Evolutionary conservation across 1,284 basidiomycete species (phyloP), one percentile per base, ranked within the genome.

Genomic region (Schizophyllum amplum): DNA sequence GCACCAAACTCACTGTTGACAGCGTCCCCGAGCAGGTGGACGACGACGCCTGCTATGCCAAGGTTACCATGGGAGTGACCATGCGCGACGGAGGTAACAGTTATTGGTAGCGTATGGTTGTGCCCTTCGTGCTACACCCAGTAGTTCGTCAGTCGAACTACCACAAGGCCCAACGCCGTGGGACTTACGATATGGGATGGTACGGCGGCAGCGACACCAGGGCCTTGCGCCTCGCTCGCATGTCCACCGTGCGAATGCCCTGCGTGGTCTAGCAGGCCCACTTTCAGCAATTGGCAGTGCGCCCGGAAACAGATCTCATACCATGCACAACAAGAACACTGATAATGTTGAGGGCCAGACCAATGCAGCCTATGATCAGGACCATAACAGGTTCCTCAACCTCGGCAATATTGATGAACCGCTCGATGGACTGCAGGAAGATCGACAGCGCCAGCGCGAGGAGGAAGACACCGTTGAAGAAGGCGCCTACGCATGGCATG

Each of bases 391-490:
- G 76, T 1, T 66, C 67, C 20, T 74, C 62, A 6, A 78, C 68
- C 13, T 54, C 61, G 61, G 78, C 70, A 27, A 77, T 62, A 60
- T 75, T 68, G 50, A 77, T 66, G 60, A 79, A 78, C 23, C 77
- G 72, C 63, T 78, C 76, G 52, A 78, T 68, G 4, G 76, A 77
- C 66, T 78, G 76, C 9, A 79, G 67, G 54, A 74, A 72, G 24
- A 79, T 78, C 23, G 76, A 77, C 21, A 79, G 68, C 1, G 75
- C 76, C 54, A 79, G 66, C 1, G 76, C 76, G 24, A 79, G 67
- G 4, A 79, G 71, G 61, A 79, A 79, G 17, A 79, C 75, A 13
- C 76, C 76, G 59, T 79, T 78, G 68, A 79, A 79, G 62, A 79
- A 79, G 22, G 76, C 75, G 50, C 77, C 77, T 79, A 54, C 13